Percentiles rank a stretch among this genome's conserved stretches.
Conservation (phyloP, 495 filamentous ascomycete genomes). For the Bombardia bombarda region DNA sequence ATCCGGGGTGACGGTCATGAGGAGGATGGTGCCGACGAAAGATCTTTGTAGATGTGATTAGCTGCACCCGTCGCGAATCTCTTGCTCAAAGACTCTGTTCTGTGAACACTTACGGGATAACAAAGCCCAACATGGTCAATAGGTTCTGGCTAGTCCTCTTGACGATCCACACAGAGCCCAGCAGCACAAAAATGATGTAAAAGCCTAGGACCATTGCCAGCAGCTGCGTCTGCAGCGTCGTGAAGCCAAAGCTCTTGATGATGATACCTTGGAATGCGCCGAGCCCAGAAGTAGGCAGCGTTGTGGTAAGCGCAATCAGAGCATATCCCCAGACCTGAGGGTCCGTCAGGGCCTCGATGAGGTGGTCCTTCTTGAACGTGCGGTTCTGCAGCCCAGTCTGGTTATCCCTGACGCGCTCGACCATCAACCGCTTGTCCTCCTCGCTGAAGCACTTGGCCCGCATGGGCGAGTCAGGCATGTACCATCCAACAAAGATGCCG, state of each 20-base stretch:
- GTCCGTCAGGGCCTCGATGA: constrained; percentile 39
- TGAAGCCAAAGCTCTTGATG: constrained; percentile 42
- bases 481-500: constrained; percentile 49
- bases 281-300: constrained; percentile 58
- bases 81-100: background rate
- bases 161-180: constrained; percentile 56
- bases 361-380: constrained; percentile 38
- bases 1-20: constrained; percentile 42
- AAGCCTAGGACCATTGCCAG: constrained; percentile 63
- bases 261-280: constrained; percentile 62
- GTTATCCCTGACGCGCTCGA: constrained; percentile 51
- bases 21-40: constrained; percentile 48
- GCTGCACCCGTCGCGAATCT: too few species aligned
- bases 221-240: constrained; percentile 44
- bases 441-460: constrained; percentile 50
- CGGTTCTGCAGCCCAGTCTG: constrained; percentile 63
- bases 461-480: constrained; percentile 58
- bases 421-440: constrained; percentile 49
- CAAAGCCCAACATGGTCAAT: constrained; percentile 53
- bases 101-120: constrained; percentile 48
- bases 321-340: constrained; percentile 41
- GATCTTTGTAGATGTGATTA: constrained; percentile 19
- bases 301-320: constrained; percentile 57
- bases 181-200: constrained; percentile 60
- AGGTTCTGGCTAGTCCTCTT: constrained; percentile 57